Percentiles rank a stretch among this genome's conserved stretches.
phyloP scores from a whole-genome alignment of 129 eudicot species.

The Apium graveolens region DNA sequence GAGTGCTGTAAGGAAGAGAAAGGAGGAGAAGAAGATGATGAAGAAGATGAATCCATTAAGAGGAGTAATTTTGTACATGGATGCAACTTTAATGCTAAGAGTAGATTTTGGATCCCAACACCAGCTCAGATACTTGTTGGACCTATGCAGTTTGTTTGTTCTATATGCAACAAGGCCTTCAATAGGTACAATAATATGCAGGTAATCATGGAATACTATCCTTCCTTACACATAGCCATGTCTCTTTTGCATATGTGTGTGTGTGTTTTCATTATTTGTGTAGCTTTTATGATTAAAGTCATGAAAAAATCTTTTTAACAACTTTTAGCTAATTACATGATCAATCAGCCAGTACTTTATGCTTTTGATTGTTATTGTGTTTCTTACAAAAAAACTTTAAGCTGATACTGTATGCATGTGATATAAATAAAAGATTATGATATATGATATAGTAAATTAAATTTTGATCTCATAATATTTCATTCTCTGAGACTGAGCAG shows the following conservation, averaged over 20 bases:
- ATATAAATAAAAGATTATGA: no score
- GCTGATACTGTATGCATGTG: no score
- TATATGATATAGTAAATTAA: no score
- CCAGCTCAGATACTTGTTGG: conserved; percentile 93
- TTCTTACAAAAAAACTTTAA: background rate
- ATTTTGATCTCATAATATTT: no score
- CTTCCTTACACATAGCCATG: background rate
- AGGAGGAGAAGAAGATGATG: conserved; percentile 13
- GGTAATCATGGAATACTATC: conserved; percentile 30
- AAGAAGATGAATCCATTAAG: conserved; percentile 19
- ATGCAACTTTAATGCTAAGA: conserved; percentile 26
- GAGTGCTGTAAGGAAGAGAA: conserved; percentile 33
- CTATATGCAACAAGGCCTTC: conserved; percentile 86
- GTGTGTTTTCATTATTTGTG: background rate
- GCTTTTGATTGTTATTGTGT: background rate
- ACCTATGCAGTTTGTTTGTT: conserved; percentile 89
- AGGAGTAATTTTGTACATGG: conserved; percentile 18
- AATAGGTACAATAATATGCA: conserved; percentile 99
- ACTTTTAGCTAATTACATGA: background rate
- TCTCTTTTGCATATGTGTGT: background rate
- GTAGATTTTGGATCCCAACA: conserved; percentile 94
- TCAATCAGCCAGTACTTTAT: background rate
- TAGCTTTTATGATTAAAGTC: background rate
- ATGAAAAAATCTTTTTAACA: background rate
- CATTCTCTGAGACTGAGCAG: no score